These are phyloP conservation scores for Pugionium dolabratum DNA, from an alignment of 345 rosid species.

Conservation along the genomic window DNA sequence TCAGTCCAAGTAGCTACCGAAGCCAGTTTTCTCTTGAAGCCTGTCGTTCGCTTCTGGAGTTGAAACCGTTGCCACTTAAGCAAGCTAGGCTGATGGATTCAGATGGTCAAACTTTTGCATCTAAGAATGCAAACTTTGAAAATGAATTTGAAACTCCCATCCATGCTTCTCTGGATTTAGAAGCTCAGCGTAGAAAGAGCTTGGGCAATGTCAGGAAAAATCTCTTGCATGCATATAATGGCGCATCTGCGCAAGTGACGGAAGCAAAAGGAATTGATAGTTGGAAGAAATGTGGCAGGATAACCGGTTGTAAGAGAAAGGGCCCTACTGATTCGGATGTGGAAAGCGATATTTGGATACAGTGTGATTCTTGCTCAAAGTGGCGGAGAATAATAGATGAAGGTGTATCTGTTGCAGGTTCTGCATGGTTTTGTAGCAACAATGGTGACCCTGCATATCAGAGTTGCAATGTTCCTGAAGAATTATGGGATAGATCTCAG, in stretches of 20 bases:
- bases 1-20: slow-evolving; percentile 47
- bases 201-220: slow-evolving; percentile 59
- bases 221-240: slow-evolving; percentile 54
- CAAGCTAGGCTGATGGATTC: slow-evolving; percentile 52
- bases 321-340: slow-evolving; percentile 38
- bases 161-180: slow-evolving; percentile 37
- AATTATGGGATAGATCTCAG: slow-evolving; percentile 61
- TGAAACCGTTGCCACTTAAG: slow-evolving; percentile 48
- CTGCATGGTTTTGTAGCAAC: slow-evolving; percentile 97
- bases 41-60: slow-evolving; percentile 37
- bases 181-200: slow-evolving; percentile 55
- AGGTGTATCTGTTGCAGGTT: slow-evolving; percentile 46
- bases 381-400: slow-evolving; percentile 76
- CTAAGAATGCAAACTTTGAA: slow-evolving; percentile 37
- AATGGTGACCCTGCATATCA: slow-evolving; percentile 63
- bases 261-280: slow-evolving; percentile 41
- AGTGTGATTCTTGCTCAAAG: slow-evolving; percentile 88
- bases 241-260: slow-evolving; percentile 37
- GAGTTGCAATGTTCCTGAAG: slow-evolving; percentile 76
- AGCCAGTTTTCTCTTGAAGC: slow-evolving; percentile 47
- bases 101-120: slow-evolving; percentile 44
- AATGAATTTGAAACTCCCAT: slow-evolving; percentile 36
- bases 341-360: slow-evolving; percentile 75
- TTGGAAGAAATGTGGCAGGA: slow-evolving; percentile 41
- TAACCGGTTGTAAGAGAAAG: slow-evolving; percentile 42